Evolutionary conservation across 2,329 filamentous ascomycete species (phyloP).

Genomic region (Fusarium acutatum): DNA sequence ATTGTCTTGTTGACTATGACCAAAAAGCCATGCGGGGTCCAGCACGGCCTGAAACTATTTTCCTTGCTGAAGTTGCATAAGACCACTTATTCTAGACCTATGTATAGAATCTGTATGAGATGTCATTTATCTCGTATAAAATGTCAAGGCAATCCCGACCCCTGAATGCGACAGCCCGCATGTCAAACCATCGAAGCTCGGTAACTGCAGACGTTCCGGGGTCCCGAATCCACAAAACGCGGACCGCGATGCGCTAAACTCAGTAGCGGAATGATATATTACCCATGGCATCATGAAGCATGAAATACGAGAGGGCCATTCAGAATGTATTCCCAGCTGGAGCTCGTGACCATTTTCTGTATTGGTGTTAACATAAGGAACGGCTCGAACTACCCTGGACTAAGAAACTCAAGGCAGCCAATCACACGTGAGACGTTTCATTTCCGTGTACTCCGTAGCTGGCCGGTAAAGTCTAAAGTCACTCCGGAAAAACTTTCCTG

Average conservation of each 20-base stretch:
- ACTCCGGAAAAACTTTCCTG: background rate
- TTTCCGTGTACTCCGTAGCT: background rate
- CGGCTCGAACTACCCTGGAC: background rate
- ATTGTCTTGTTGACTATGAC: fast-evolving
- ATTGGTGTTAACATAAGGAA: background rate
- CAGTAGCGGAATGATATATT: background rate
- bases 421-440: background rate
- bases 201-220: background rate
- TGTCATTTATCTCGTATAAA: background rate
- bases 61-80: background rate
- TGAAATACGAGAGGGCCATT: background rate
- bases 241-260: background rate
- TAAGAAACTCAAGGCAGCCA: background rate
- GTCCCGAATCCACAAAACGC: background rate
- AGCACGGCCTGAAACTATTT: background rate
- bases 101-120: background rate
- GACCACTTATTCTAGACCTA: background rate
- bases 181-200: background rate
- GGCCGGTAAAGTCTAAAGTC: background rate
- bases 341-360: background rate
- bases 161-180: background rate
- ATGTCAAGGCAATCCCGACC: background rate
- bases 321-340: background rate
- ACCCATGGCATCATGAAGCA: background rate
- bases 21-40: background rate